A percentile compares a stretch with the other conserved stretches of the same genome.
Evolutionary conservation across 768 basidiomycete genomes (phyloP).

Genomic region (Lactarius hatsudake): DNA sequence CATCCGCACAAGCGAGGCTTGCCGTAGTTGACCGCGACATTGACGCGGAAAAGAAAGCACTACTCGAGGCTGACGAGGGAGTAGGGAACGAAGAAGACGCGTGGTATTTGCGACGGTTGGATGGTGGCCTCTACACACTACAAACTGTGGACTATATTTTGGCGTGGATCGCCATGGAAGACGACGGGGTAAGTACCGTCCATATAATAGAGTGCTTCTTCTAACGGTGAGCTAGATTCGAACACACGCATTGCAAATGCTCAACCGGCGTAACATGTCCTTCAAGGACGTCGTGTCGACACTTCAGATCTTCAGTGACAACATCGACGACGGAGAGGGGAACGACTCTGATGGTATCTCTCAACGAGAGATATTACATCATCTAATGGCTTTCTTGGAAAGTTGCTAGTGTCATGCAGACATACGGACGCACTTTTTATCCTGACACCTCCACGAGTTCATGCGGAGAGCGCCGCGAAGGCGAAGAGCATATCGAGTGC

Average conservation of each 20-base stretch:
- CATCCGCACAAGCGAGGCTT: constrained; percentile 61
- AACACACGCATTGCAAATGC: constrained; percentile 69
- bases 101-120: constrained; percentile 84
- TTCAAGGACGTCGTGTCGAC: constrained; percentile 70
- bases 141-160: constrained; percentile 93
- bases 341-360: constrained; percentile 40
- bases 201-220: not conserved
- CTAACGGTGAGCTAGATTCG: constrained; percentile 55
- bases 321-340: constrained; percentile 56
- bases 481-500: constrained; percentile 89
- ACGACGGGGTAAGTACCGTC: constrained; percentile 77
- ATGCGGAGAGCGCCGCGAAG: constrained; percentile 42
- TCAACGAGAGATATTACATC: constrained; percentile 66
- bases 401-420: constrained; percentile 32
- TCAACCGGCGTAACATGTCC: constrained; percentile 68
- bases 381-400: constrained; percentile 62
- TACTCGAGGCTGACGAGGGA: constrained; percentile 55
- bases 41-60: constrained; percentile 63
- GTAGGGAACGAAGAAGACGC: constrained; percentile 61
- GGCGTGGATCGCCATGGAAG: constrained; percentile 96
- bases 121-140: constrained; percentile 82
- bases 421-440: constrained; percentile 27
- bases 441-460: constrained; percentile 13
- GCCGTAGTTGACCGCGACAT: constrained; percentile 63
- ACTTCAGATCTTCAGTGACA: constrained; percentile 67